These are phyloP conservation scores for Dipodascus geniculatus DNA, from an alignment of 805 yeast species.

Conservation along the genomic window DNA sequence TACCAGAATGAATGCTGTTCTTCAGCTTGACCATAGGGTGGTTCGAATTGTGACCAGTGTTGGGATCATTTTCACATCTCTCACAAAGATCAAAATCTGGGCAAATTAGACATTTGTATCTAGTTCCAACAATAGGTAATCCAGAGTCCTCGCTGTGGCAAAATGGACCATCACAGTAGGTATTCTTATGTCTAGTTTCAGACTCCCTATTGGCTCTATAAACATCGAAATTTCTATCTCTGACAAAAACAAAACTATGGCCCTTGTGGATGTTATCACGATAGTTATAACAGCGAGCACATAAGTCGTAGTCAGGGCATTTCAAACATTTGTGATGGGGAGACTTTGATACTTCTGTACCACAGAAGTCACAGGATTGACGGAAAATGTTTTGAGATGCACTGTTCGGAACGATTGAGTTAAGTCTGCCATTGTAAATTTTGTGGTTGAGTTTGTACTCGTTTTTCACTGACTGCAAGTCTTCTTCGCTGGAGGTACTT, in stretches of 20 bases:
- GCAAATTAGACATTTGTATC: slow-evolving; percentile 39
- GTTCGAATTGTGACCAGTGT: slow-evolving; percentile 8
- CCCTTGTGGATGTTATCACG: slow-evolving; percentile 12
- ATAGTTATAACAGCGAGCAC: slow-evolving; percentile 26
- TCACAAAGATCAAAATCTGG: slow-evolving; percentile 39
- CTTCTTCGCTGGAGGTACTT: neutral
- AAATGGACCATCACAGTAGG: slow-evolving; percentile 22
- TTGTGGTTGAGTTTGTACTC: neutral
- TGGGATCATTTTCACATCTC: slow-evolving; percentile 20
- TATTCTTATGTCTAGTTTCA: slow-evolving; percentile 2
- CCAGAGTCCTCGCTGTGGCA: slow-evolving; percentile 10
- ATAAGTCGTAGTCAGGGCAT: slow-evolving; percentile 40
- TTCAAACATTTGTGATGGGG: slow-evolving; percentile 31
- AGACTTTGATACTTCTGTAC: neutral
- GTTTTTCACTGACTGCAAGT: neutral
- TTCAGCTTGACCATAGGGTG: slow-evolving; percentile 23
- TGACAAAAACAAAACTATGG: slow-evolving; percentile 14
- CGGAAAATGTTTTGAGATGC: neutral
- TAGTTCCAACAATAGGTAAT: slow-evolving; percentile 28
- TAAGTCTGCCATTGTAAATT: neutral
- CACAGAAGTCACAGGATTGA: neutral
- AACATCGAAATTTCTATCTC: slow-evolving; percentile 5
- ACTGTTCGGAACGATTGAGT: neutral
- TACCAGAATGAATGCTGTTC: slow-evolving; percentile 1
- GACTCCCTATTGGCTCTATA: neutral